phyloP scores from a whole-genome alignment of 805 yeast species.

The Yarrowia sp. region DNA sequence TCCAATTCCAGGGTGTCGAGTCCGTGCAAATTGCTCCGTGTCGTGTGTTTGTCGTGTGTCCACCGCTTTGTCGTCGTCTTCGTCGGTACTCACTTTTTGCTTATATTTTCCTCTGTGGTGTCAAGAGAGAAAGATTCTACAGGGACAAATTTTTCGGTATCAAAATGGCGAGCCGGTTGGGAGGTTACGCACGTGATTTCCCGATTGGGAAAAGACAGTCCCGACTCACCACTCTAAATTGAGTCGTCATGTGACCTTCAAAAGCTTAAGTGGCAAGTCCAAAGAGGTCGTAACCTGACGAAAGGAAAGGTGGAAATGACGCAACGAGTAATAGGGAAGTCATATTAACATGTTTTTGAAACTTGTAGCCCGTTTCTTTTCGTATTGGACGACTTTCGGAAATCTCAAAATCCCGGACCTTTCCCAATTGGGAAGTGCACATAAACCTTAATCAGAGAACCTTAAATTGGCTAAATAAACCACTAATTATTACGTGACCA shows the following conservation, averaged over 20 bases:
- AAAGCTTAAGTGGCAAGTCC: too few relatives aligned
- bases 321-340: too few relatives aligned
- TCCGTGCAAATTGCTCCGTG: background rate
- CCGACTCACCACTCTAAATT: slow-evolving; percentile 5
- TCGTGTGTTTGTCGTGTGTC: slow-evolving; percentile 2
- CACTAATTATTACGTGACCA: background rate
- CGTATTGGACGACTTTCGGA: too few relatives aligned
- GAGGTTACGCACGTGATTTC: slow-evolving; percentile 33
- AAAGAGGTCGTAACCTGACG: slow-evolving; percentile 6
- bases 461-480: background rate
- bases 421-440: too few relatives aligned
- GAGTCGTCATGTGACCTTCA: slow-evolving; percentile 22
- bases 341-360: too few relatives aligned
- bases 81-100: slow-evolving; percentile 34
- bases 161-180: slow-evolving; percentile 33
- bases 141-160: slow-evolving; percentile 36
- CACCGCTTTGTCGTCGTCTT: too few relatives aligned
- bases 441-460: background rate
- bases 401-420: too few relatives aligned
- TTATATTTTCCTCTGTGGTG: slow-evolving; percentile 39
- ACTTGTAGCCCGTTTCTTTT: too few relatives aligned
- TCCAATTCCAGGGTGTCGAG: background rate
- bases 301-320: background rate
- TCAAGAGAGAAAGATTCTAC: slow-evolving; percentile 38
- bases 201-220: slow-evolving; percentile 38